Percentiles rank a stretch among this genome's conserved stretches.
Evolutionary conservation across 2,329 filamentous ascomycete genomes (phyloP).

Genomic region (Colletotrichum magnum): DNA sequence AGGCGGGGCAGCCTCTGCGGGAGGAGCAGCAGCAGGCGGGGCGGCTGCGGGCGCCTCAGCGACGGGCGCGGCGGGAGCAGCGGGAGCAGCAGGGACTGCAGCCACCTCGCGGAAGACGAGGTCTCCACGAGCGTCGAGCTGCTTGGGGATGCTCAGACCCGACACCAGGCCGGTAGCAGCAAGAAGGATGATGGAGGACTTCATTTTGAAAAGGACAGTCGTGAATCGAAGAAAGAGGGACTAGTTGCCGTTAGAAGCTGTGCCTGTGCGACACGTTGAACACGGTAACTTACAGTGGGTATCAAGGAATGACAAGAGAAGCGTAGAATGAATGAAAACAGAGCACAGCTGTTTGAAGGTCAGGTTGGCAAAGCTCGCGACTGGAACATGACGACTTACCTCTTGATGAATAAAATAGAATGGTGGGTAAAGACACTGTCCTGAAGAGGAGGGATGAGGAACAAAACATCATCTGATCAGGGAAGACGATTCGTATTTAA

Average conservation of each 20-base stretch:
- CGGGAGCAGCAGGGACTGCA: not conserved
- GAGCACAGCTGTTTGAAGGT: constrained; percentile 47
- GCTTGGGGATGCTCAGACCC: constrained; percentile 45
- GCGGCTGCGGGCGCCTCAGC: constrained; percentile 1
- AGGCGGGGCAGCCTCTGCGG: not conserved
- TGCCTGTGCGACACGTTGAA: not conserved
- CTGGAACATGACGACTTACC: constrained; percentile 8
- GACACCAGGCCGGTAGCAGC: constrained; percentile 50
- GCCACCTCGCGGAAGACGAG: constrained; percentile 16
- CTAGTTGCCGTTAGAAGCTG: constrained; percentile 14
- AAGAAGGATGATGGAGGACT: constrained; percentile 47
- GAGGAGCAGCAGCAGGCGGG: constrained; percentile 3
- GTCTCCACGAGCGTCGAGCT: constrained; percentile 24
- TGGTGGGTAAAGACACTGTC: constrained; percentile 32
- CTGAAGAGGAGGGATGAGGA: constrained; percentile 34
- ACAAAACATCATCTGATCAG: constrained; percentile 17
- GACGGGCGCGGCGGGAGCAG: not conserved
- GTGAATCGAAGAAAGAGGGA: constrained; percentile 26
- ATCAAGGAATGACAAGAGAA: constrained; percentile 38
- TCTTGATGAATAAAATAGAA: constrained; percentile 35
- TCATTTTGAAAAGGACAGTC: constrained; percentile 45
- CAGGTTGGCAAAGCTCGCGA: not conserved
- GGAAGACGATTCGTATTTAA: constrained; percentile 33
- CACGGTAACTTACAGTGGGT: constrained; percentile 26
- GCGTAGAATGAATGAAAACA: constrained; percentile 43